phyloP scores from a whole-genome alignment of 768 basidiomycete species.

The Russula emetica region DNA sequence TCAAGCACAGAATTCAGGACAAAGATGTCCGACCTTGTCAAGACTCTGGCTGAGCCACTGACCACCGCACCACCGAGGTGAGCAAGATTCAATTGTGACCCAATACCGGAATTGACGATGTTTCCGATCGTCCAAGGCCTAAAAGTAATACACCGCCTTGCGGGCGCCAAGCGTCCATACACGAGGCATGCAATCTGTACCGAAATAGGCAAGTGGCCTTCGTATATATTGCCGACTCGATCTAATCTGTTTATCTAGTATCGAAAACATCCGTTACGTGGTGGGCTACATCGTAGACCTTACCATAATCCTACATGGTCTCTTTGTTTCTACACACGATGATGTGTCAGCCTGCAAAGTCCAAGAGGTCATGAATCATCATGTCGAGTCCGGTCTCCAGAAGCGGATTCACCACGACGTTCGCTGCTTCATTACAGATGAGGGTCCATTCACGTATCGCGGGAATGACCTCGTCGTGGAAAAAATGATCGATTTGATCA shows the following conservation, averaged over 20 bases:
- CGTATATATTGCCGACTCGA: neutral
- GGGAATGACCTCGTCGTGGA: constrained; percentile 9
- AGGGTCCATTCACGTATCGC: neutral
- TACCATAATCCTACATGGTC: neutral
- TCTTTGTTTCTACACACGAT: neutral
- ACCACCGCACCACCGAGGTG: neutral
- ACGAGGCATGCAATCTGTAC: neutral
- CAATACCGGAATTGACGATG: no score
- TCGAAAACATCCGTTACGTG: constrained; percentile 7
- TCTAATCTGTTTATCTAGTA: neutral
- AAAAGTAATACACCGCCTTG: no score
- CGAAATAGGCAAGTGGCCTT: neutral
- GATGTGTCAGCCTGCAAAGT: neutral
- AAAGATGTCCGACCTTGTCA: constrained; percentile 1
- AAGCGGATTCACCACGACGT: neutral
- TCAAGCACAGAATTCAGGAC: no score
- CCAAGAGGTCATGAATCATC: neutral
- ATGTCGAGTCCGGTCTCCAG: neutral
- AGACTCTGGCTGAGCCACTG: neutral
- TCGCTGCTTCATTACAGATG: neutral
- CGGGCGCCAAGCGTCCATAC: no score
- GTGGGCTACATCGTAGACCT: constrained; percentile 19
- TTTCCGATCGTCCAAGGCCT: no score
- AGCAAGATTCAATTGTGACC: neutral
- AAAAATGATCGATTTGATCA: constrained; percentile 19